phyloP scores from a whole-genome alignment of 768 basidiomycete species.

The Suillus cothurnatus region DNA sequence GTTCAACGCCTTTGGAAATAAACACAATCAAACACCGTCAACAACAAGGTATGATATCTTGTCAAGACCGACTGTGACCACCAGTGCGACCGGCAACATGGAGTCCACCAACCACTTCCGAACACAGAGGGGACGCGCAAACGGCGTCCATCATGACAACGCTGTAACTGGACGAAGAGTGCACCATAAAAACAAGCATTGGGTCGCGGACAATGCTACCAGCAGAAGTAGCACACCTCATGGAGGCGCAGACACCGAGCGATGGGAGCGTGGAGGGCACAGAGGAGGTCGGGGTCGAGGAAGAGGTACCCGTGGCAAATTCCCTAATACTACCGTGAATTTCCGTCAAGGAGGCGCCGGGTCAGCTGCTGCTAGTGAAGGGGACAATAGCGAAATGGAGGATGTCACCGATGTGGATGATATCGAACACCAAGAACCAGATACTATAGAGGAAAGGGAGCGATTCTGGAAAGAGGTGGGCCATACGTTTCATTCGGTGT shows the following conservation, averaged over 20 bases:
- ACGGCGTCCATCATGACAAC: conserved; percentile 23
- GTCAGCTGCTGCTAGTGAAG: conserved; percentile 34
- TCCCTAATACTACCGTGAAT: conserved; percentile 44
- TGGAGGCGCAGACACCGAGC: conserved; percentile 46
- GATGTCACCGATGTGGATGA: conserved; percentile 32
- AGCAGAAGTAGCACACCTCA: conserved; percentile 40
- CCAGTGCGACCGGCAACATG: conserved; percentile 24
- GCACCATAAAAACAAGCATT: conserved; percentile 60
- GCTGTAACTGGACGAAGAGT: conserved; percentile 26
- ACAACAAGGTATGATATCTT: neutral
- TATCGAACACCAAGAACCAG: conserved; percentile 51
- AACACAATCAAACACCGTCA: conserved; percentile 12
- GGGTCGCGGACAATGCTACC: conserved; percentile 47
- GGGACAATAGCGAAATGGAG: conserved; percentile 37
- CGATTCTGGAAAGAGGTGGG: conserved; percentile 73
- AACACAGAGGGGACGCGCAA: conserved; percentile 24
- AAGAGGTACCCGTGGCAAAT: conserved; percentile 37
- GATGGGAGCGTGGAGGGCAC: conserved; percentile 66
- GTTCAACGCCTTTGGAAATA: conserved; percentile 12
- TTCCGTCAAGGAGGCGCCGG: conserved; percentile 32
- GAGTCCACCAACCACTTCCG: conserved; percentile 25
- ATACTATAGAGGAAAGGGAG: conserved; percentile 65
- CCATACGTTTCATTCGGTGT: conserved; percentile 15
- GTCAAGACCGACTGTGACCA: neutral
- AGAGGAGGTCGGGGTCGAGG: conserved; percentile 50